Evolutionary conservation across 345 rosid species (phyloP).

Genomic region (Conringia planisiliqua): DNA sequence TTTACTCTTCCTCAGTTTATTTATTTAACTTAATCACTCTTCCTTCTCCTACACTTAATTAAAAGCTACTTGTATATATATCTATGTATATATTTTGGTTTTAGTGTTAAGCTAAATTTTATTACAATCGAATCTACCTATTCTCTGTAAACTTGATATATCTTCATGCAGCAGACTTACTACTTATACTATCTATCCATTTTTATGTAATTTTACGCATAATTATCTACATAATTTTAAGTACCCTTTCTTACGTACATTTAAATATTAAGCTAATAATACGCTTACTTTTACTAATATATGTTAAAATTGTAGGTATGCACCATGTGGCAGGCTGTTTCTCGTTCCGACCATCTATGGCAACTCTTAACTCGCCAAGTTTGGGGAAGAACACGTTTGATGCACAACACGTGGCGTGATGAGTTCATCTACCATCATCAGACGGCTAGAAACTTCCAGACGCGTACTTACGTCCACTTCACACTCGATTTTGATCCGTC

Average conservation of each 20-base stretch:
- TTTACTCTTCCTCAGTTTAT: background rate
- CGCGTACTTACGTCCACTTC: slow-evolving; percentile 34
- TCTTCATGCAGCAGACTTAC: too few relatives aligned
- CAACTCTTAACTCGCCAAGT: slow-evolving; percentile 47
- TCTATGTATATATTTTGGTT: background rate
- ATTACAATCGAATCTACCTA: background rate
- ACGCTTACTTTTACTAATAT: background rate
- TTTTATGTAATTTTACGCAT: background rate
- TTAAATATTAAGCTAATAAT: background rate
- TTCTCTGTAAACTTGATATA: too few relatives aligned
- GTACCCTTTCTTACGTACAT: background rate
- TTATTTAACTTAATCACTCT: background rate
- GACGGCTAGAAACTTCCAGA: slow-evolving; percentile 59
- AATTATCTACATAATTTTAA: background rate
- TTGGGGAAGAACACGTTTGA: slow-evolving; percentile 52
- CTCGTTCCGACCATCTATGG: slow-evolving; percentile 80
- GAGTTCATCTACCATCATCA: slow-evolving; percentile 67
- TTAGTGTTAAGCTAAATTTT: background rate
- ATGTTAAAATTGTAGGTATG: slow-evolving; percentile 27
- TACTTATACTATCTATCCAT: background rate
- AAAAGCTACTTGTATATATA: background rate
- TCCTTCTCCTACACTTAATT: background rate
- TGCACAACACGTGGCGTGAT: slow-evolving; percentile 62
- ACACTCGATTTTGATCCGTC: slow-evolving; percentile 58
- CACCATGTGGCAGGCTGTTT: slow-evolving; percentile 85